These are phyloP conservation scores for Plasmodium sp. DNA, from an alignment of 169 alveolate genomes.

Conservation along the genomic window DNA sequence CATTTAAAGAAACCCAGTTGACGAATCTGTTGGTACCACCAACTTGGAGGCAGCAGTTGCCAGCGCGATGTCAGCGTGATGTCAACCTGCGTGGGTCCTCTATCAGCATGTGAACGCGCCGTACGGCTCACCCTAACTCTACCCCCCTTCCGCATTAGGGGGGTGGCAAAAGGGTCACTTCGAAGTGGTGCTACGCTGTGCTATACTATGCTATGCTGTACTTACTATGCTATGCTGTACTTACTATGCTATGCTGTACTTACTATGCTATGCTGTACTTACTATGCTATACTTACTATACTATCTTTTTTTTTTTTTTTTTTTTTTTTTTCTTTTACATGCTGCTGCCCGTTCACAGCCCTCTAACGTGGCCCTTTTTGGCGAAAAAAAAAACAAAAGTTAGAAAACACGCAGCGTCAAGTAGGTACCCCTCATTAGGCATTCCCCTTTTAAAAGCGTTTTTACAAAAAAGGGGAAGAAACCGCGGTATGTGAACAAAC, in stretches of 20 bases:
- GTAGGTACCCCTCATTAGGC: not conserved
- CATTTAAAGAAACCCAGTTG: not conserved
- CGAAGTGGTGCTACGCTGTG: not conserved
- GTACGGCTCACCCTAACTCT: not conserved
- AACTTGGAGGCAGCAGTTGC: not conserved
- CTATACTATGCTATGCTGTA: not conserved
- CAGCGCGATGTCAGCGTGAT: not conserved
- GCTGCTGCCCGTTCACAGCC: not conserved
- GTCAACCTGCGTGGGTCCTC: not conserved
- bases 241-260: no score
- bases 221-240: no score
- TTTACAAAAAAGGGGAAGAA: not conserved
- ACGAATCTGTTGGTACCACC: not conserved
- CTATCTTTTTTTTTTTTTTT: not conserved
- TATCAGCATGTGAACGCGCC: not conserved
- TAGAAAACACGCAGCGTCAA: not conserved
- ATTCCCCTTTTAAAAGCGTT: not conserved
- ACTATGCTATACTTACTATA: no score
- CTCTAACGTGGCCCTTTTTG: not conserved
- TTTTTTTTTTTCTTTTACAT: not conserved
- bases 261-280: not conserved
- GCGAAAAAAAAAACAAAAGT: not conserved
- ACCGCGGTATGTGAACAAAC: not conserved
- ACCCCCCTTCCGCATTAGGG: not conserved
- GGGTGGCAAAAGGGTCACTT: not conserved